Evolutionary conservation across 306 rosid genomes (phyloP).

Genomic region (Cyamopsis tetragonoloba): DNA sequence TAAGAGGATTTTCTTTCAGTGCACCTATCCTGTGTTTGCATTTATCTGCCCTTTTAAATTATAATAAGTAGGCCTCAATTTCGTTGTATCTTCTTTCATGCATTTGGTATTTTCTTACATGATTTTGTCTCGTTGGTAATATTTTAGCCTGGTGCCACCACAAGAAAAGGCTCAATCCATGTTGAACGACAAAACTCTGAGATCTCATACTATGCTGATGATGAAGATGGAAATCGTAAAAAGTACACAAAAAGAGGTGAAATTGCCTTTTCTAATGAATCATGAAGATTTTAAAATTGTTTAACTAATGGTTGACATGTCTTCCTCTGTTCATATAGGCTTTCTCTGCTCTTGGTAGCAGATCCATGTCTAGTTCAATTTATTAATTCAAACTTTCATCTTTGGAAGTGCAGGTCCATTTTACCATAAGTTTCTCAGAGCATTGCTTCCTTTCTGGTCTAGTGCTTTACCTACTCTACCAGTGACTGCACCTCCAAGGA

Average conservation of each 20-base stretch:
- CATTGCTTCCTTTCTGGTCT: slow-evolving; percentile 96
- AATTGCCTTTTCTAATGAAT: slow-evolving; percentile 11
- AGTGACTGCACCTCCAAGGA: slow-evolving; percentile 77
- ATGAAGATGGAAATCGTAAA: slow-evolving; percentile 80
- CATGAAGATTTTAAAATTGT: background rate
- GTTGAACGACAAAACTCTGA: slow-evolving; percentile 84
- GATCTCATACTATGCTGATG: slow-evolving; percentile 88
- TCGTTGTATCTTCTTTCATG: slow-evolving; percentile 5
- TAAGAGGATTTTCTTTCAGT: slow-evolving; percentile 44
- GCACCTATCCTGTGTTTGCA: slow-evolving; percentile 21
- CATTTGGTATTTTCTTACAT: slow-evolving; percentile 10
- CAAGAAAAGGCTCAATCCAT: slow-evolving; percentile 72
- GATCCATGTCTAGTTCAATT: slow-evolving; percentile 26
- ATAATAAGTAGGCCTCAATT: background rate
- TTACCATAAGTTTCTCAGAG: slow-evolving; percentile 83
- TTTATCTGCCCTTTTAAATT: background rate
- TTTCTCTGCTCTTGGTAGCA: slow-evolving; percentile 6
- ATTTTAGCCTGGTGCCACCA: slow-evolving; percentile 91
- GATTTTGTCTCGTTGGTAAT: slow-evolving; percentile 25
- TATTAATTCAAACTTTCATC: slow-evolving; percentile 4
- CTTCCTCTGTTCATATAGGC: background rate
- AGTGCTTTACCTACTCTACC: slow-evolving; percentile 90
- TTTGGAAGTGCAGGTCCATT: slow-evolving; percentile 69
- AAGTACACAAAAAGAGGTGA: slow-evolving; percentile 89
- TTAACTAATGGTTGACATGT: background rate